Evolutionary conservation across 2,329 filamentous ascomycete species (phyloP).

Genomic region (Lachnellula cervina): DNA sequence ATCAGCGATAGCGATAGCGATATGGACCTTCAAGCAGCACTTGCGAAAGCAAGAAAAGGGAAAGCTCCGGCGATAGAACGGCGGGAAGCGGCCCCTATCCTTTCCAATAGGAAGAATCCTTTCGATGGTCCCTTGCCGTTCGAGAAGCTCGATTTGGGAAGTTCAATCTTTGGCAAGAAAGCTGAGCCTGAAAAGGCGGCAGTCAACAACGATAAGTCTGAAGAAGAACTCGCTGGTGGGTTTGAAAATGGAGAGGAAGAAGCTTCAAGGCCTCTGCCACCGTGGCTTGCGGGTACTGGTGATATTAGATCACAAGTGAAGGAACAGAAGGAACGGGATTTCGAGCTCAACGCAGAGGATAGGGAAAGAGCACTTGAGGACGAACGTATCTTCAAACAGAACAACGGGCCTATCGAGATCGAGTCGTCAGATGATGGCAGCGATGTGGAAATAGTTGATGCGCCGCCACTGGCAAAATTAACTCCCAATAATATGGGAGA

Average conservation of each 20-base stretch:
- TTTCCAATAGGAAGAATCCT: slow-evolving; percentile 54
- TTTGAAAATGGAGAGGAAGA: slow-evolving; percentile 34
- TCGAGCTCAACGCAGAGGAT: slow-evolving; percentile 61
- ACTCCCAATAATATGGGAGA: slow-evolving; percentile 12
- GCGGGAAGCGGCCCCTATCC: slow-evolving; percentile 33
- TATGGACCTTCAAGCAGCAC: slow-evolving; percentile 71
- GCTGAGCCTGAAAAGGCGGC: neutral
- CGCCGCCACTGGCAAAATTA: slow-evolving; percentile 31
- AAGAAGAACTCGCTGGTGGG: slow-evolving; percentile 34
- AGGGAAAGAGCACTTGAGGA: slow-evolving; percentile 53
- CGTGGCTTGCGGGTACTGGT: slow-evolving; percentile 63
- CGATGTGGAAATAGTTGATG: slow-evolving; percentile 55
- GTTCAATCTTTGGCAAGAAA: slow-evolving; percentile 50
- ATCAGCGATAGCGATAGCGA: slow-evolving; percentile 63
- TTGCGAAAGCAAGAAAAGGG: slow-evolving; percentile 65
- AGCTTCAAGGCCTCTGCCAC: slow-evolving; percentile 55
- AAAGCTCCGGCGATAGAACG: slow-evolving; percentile 42
- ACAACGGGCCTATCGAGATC: slow-evolving; percentile 55
- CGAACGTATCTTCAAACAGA: slow-evolving; percentile 42
- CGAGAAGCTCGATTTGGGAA: slow-evolving; percentile 72
- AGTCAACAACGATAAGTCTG: slow-evolving; percentile 14
- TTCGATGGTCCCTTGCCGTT: slow-evolving; percentile 86
- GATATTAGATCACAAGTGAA: slow-evolving; percentile 63
- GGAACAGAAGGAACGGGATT: slow-evolving; percentile 52
- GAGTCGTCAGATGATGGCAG: slow-evolving; percentile 54